Base-by-base conservation (phyloP, 2,329 filamentous ascomycete genomes). In the Beauveria bassiana region DNA sequence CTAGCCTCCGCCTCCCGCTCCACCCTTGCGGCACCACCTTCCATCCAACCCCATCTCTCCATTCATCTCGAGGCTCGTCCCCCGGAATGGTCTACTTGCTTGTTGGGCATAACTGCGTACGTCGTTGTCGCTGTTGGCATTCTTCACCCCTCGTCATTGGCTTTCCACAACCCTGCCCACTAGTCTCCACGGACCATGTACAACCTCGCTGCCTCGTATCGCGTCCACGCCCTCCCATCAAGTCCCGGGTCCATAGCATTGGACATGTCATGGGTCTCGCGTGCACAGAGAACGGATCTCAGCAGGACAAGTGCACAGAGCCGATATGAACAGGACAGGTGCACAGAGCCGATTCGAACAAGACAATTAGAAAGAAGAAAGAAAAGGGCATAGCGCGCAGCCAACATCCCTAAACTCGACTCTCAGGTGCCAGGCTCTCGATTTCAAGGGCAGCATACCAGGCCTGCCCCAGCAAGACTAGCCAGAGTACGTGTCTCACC, bases 401-500 rank as follows among this genome's bases (percentile, higher is more conserved):
- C 5, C 34, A 16, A 38, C 50, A 46, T 45, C 40, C 53, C 40
- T 40, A 18, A 46, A 34, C 24, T 56, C 40, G 6, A 8, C 52
- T 8, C 22, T 22, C 22, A 22, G 22, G 22, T 22, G 22, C 6
- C 16, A 10, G 28, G 8, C 26, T 24, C 56, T 7, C 22, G 3
- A 1, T 28, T 18, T 18, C 20, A 52, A 62, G 56, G 55, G 51
- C 53, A 26, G 55, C 59, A 62, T 62, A 60, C 43, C 56, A 55
- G 56, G 24, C 45, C 45, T 38, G 46, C 46, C 56, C 56, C 34
- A 59, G 56, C 56, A 42, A 16, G 53, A 24, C 60, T 57, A 50
- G 62, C 64, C 65, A 61, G 62, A 65, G 63, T 66, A 62, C 61
- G 59, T 71, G 70, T 72, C 71, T 72, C 69, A 72, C 68, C 68